phyloP scores from a whole-genome alignment of 768 basidiomycete species.

The Xerocomellus intermedius region DNA sequence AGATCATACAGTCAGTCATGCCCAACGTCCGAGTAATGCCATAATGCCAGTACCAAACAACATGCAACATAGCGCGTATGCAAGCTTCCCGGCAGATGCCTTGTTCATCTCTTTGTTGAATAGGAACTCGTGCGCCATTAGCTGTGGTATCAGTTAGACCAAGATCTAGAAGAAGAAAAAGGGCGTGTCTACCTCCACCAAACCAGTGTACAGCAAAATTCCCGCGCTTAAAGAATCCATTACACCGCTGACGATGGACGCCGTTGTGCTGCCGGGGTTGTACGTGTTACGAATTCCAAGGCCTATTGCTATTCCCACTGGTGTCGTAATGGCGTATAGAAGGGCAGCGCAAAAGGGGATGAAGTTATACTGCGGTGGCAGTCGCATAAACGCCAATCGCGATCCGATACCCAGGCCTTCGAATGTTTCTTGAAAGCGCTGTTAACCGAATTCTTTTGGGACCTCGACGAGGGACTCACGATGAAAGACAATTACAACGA shows the following conservation, averaged over 20 bases:
- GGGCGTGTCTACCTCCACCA: slow-evolving; percentile 62
- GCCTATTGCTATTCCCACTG: slow-evolving; percentile 85
- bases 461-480: slow-evolving; percentile 53
- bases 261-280: slow-evolving; percentile 74
- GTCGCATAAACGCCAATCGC: slow-evolving; percentile 73
- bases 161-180: not conserved
- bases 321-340: slow-evolving; percentile 76
- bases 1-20: slow-evolving; percentile 38
- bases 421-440: slow-evolving; percentile 65
- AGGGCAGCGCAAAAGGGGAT: slow-evolving; percentile 60
- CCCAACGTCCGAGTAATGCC: slow-evolving; percentile 90
- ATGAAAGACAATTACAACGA: slow-evolving; percentile 88
- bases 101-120: slow-evolving; percentile 85
- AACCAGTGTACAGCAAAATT: slow-evolving; percentile 83
- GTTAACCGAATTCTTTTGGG: not conserved
- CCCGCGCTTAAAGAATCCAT: slow-evolving; percentile 86
- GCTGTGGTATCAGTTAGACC: slow-evolving; percentile 37
- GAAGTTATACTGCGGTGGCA: slow-evolving; percentile 53
- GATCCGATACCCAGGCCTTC: slow-evolving; percentile 94
- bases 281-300: slow-evolving; percentile 75
- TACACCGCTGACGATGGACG: slow-evolving; percentile 79
- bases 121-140: slow-evolving; percentile 93
- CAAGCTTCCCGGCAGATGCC: slow-evolving; percentile 60
- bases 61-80: slow-evolving; percentile 77
- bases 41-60: slow-evolving; percentile 82